A percentile compares a stretch with the other conserved stretches of the same genome.
These are phyloP conservation scores for Drechslerella coelobrocha DNA, from an alignment of 2,329 filamentous ascomycete genomes.

Conservation along the genomic window DNA sequence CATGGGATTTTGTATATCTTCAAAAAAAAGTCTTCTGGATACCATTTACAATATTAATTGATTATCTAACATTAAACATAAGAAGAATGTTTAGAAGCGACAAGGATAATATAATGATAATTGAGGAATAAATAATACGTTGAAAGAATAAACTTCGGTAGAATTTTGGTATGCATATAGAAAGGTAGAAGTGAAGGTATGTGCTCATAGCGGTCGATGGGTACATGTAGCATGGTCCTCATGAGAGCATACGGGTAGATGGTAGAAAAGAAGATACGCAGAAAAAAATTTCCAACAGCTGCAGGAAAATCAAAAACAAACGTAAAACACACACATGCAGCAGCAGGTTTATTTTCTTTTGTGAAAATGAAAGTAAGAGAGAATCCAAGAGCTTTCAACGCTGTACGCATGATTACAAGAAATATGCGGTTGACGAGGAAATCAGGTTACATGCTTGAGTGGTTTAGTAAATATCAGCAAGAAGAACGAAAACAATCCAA, in stretches of 20 bases:
- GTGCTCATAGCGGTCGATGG: slow-evolving; percentile 32
- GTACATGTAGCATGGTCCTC: slow-evolving; percentile 38
- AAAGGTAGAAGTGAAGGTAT: slow-evolving; percentile 28
- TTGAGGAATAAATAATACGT: too few species aligned
- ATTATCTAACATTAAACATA: too few species aligned
- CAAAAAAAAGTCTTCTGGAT: too few species aligned
- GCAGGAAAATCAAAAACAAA: not conserved
- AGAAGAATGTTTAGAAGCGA: too few species aligned
- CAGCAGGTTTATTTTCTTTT: slow-evolving; percentile 28
- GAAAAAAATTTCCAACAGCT: not conserved
- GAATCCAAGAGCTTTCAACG: slow-evolving; percentile 13
- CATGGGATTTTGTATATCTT: too few species aligned
- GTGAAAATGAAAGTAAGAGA: not conserved
- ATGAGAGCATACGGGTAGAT: slow-evolving; percentile 21
- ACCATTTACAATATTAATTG: too few species aligned
- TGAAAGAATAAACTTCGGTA: too few species aligned
- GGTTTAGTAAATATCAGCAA: slow-evolving; percentile 1
- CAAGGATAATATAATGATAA: too few species aligned
- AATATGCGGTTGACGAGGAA: slow-evolving; percentile 31
- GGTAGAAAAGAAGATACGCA: not conserved
- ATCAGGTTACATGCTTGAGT: not conserved
- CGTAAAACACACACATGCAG: slow-evolving; percentile 8
- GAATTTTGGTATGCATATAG: slow-evolving; percentile 2
- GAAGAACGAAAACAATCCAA: slow-evolving; percentile 25
- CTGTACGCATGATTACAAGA: slow-evolving; percentile 44